Base-by-base conservation (phyloP, 805 yeast species). In the Diddensiella santjacobensis region DNA sequence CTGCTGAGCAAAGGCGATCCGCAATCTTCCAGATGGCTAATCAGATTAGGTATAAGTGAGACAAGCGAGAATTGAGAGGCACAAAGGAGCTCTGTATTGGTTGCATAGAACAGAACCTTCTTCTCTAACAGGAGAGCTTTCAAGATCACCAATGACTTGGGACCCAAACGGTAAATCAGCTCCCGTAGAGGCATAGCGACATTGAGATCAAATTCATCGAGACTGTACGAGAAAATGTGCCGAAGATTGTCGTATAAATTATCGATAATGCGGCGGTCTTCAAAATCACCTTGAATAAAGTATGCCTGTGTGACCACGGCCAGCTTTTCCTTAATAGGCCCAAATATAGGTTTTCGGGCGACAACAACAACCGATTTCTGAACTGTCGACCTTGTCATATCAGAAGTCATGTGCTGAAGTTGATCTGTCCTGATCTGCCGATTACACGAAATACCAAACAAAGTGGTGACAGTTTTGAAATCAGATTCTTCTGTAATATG, bases 371-470 rank as follows among this genome's bases (percentile, higher is more conserved):
- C 78, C 0, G 96, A 83, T 61, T 93, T 93, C 60, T 93, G 99
- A 2, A 93, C 90, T 0, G 88, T 81, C 1, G 96, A 84, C 48
- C 99, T 72, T 0, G 95, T 87, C 23, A 85, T 77, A 50, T 84
- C 89, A 11, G 76, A 74, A 46, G 78, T 74, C 46, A 75, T 71
- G 48, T 71, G 74, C 2, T 77, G 61, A 48, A 91, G 69, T 23
- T 82, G 83, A 23, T 76, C 74, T 0, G 85, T 71, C 37, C 78
- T 72, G 37, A 91, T 75, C 66, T 91, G 98, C 33, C 96, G 75
- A 23, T 90, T 87, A 68, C 99, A 93, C 0, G 96, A 83, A 53
- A 96, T 87, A 1, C 96, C 99, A 72, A 93, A 93, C n/a, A 89
- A 66, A 0, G 99, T 93, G 1, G 79, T 75, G 24, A 73, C 74